Percentiles rank a stretch among this genome's conserved stretches.
Conservation (phyloP, 805 yeast species). For the Starmerella sp. region DNA sequence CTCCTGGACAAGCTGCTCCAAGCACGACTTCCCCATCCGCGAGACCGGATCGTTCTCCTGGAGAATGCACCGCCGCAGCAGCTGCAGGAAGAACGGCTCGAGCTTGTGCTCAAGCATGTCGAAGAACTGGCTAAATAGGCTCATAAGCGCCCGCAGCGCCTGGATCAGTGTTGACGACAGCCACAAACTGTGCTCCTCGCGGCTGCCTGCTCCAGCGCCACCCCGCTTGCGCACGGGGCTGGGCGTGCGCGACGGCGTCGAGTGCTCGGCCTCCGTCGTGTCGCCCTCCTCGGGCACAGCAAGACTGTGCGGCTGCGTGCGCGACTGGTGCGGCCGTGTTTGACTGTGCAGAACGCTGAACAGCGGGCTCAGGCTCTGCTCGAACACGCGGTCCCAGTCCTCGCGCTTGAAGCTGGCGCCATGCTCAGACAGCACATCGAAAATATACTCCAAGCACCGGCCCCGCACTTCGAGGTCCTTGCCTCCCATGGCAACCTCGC, state of each 20-base stretch:
- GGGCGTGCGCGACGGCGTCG: constrained; percentile 3
- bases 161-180: constrained; percentile 90
- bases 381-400: constrained; percentile 77
- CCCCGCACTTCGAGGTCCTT: constrained; percentile 91
- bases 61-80: constrained; percentile 78
- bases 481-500: constrained; percentile 84
- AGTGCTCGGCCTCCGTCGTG: neutral
- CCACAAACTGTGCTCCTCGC: constrained; percentile 92
- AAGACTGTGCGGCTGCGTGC: neutral
- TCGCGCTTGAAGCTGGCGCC: constrained; percentile 64
- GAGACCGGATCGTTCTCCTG: constrained; percentile 97
- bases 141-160: constrained; percentile 80
- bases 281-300: constrained; percentile 44
- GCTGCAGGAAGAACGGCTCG: constrained; percentile 66
- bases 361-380: constrained; percentile 75
- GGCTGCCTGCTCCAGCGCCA: constrained; percentile 1
- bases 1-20: constrained; percentile 65
- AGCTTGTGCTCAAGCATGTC: constrained; percentile 61
- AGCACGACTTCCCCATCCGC: constrained; percentile 82
- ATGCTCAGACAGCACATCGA: constrained; percentile 65
- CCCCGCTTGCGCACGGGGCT: constrained; percentile 1
- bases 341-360: constrained; percentile 65
- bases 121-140: constrained; percentile 72
- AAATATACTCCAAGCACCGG: constrained; percentile 68
- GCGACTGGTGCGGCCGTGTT: neutral